Conservation (phyloP, 345 rosid species). For the Salix caprea region DNA sequence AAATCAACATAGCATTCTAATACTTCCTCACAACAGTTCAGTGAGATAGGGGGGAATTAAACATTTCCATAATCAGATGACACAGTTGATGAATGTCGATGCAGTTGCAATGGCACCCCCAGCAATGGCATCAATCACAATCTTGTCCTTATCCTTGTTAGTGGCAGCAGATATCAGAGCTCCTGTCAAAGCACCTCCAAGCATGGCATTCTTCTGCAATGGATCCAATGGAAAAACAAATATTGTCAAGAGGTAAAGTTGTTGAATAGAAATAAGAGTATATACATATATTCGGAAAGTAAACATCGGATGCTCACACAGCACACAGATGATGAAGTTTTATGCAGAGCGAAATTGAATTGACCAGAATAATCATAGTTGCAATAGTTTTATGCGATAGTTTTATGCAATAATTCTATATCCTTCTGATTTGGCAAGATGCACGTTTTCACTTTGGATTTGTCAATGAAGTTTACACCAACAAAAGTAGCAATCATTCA, state of each 20-base stretch:
- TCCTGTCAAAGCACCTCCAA: slow-evolving; percentile 79
- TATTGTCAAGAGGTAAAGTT: background rate
- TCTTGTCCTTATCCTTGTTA: slow-evolving; percentile 44
- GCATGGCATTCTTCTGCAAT: slow-evolving; percentile 83
- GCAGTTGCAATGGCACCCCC: slow-evolving; percentile 90
- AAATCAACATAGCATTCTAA: no score
- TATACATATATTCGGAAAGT: no score
- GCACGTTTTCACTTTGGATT: background rate
- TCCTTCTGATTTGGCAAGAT: no score
- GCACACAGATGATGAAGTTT: background rate
- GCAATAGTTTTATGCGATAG: background rate
- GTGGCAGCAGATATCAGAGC: slow-evolving; percentile 55
- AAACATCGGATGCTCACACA: no score
- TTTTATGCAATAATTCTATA: background rate
- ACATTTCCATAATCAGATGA: slow-evolving; percentile 17
- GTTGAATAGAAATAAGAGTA: background rate
- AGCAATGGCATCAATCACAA: slow-evolving; percentile 59
- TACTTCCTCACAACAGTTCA: no score
- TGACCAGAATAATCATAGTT: background rate
- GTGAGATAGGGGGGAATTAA: no score
- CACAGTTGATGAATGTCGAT: slow-evolving; percentile 56
- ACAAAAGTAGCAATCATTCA: background rate
- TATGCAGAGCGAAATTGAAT: background rate
- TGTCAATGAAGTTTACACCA: no score
- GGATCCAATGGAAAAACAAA: background rate